Evolutionary conservation across 495 filamentous ascomycete genomes (phyloP).

Genomic region (Xylaria cubensis): DNA sequence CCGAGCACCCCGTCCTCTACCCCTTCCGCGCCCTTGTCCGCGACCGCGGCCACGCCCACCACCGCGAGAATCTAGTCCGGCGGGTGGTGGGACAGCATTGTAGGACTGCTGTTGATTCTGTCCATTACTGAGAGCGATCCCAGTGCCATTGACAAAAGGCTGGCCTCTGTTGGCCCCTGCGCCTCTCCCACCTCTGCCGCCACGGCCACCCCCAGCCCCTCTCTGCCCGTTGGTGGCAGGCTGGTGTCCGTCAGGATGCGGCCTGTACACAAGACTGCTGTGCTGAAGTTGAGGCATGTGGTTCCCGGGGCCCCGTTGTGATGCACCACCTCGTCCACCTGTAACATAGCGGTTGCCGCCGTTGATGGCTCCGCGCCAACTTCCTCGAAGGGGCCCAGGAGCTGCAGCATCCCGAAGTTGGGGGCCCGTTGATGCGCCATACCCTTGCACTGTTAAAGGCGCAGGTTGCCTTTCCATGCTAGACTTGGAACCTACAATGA

Average conservation of each 20-base stretch:
- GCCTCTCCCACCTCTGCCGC: constrained; percentile 38
- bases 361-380: constrained; percentile 72
- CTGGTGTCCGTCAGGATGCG: constrained; percentile 37
- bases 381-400: constrained; percentile 72
- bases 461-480: constrained; percentile 63
- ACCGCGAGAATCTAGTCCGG: constrained; percentile 64
- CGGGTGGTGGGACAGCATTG: constrained; percentile 78
- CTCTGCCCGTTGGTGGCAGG: constrained; percentile 33
- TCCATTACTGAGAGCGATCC: not conserved
- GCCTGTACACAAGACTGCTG: constrained; percentile 49
- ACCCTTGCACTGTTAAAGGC: constrained; percentile 66
- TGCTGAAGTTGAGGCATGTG: constrained; percentile 53
- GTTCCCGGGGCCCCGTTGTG: constrained; percentile 47
- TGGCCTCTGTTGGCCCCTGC: constrained; percentile 39
- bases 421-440: constrained; percentile 65
- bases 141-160: constrained; percentile 33
- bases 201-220: constrained; percentile 46
- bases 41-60: constrained; percentile 64
- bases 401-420: constrained; percentile 71
- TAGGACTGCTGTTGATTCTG: constrained; percentile 65
- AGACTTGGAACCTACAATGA: constrained; percentile 76
- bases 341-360: constrained; percentile 39
- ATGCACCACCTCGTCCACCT: constrained; percentile 46
- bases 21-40: constrained; percentile 44
- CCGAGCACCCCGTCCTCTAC: constrained; percentile 44